phyloP scores from a whole-genome alignment of 2,329 filamentous ascomycete species.

The Colletotrichum chrysophilum region DNA sequence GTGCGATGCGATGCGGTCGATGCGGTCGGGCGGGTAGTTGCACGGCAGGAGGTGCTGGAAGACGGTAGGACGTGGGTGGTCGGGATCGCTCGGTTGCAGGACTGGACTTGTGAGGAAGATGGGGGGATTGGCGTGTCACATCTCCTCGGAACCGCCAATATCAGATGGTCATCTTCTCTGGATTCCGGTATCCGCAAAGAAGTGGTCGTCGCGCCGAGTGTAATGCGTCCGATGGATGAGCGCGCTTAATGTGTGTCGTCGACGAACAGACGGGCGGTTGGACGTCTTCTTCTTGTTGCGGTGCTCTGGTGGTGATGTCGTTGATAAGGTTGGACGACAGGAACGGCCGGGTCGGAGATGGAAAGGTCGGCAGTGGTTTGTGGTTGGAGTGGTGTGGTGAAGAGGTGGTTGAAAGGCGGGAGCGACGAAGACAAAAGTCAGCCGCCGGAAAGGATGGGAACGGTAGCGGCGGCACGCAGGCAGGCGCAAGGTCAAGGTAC shows the following conservation, averaged over 20 bases:
- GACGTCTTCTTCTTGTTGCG: not conserved
- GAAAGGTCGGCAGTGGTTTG: not conserved
- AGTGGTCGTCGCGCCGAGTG: slow-evolving; percentile 26
- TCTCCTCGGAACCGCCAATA: slow-evolving; percentile 29
- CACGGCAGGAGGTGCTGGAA: slow-evolving; percentile 6
- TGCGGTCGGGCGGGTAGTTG: not conserved
- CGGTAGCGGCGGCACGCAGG: slow-evolving; percentile 9
- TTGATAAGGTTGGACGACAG: not conserved
- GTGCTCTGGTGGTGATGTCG: not conserved
- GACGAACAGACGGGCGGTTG: not conserved
- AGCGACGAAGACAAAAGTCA: slow-evolving; percentile 7
- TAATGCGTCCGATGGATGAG: not conserved
- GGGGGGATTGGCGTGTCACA: slow-evolving; percentile 28
- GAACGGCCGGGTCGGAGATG: not conserved
- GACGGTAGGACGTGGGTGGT: not conserved
- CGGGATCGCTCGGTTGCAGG: slow-evolving; percentile 1
- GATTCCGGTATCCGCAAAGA: slow-evolving; percentile 20
- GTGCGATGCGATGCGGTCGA: not conserved
- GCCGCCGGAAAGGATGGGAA: slow-evolving; percentile 11
- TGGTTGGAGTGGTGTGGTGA: not conserved
- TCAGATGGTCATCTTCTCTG: slow-evolving; percentile 22
- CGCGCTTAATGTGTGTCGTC: not conserved
- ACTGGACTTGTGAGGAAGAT: slow-evolving; percentile 1
- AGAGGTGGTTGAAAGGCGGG: not conserved
- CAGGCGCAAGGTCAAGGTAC: not conserved